Evolutionary conservation across 2,329 filamentous ascomycete species (phyloP), one percentile per base, ranked within the genome.

Genomic region (Chaetomium globosum): DNA sequence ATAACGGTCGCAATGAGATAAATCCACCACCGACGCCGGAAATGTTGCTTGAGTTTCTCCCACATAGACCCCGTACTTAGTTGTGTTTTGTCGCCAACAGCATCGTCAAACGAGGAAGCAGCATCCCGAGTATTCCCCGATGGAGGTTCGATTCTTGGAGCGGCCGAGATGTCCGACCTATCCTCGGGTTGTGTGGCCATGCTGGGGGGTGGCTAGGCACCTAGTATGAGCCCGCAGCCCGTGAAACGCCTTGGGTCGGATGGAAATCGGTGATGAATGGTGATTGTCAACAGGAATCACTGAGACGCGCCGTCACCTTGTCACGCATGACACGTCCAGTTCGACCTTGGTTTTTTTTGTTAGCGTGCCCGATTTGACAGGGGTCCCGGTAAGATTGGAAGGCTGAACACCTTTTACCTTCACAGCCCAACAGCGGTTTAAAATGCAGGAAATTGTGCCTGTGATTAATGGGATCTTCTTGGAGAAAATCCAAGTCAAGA

Each of bases 21-120:
- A 73, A 77, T 77, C 73, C 77, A 78, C 74, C 78, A 80, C 64
- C 79, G 81, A 33, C 76, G 73, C n/a, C 73, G 71, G 64, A 76
- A 79, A 69, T 83, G 81, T 0, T 71, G 71, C 64, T 77, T 79
- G 4, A 78, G 31, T 65, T 78, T 80, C 63, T 81, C 73, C 65
- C 72, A 74, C 68, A 77, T 74, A 23, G 64, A 30, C 9, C 36
- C 1, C 1, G 2, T n/a, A 6, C 7, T 56, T n/a, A 49, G 5
- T 36, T 43, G 33, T n/a, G 13, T 51, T n/a, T 64, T 64, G 6
- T 64, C 62, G 33, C 49, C 6, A 28, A 60, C 62, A 16, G 56
- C 62, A 39, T 64, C 56, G 19, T 60, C 56, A 16, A 55, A 33
- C n/a, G 62, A 64, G 2, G 62, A 63, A 55, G 54, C 54, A 28